Base-by-base conservation (phyloP, 2,329 filamentous ascomycete genomes). In the Rachicladosporium sp. region DNA sequence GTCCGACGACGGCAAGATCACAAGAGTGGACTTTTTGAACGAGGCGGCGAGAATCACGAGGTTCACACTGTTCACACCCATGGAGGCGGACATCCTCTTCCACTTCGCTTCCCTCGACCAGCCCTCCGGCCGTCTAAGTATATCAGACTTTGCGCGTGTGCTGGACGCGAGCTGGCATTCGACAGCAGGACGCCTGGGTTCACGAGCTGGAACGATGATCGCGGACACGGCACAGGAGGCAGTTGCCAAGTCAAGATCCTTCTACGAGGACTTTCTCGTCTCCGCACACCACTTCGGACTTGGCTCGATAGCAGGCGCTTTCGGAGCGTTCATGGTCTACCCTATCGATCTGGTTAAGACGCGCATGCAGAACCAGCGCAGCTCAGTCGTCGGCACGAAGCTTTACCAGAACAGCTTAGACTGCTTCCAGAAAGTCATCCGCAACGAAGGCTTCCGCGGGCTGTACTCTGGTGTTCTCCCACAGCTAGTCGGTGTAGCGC, bases 301-400 rank as follows among this genome's bases (percentile, higher is more conserved):
- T 5, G 91, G 91, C 43, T 87, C 83, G 59, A 51, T 94, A 50
- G 91, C 91, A 6, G 91, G 91, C 64, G 91, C 91, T 7, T 98
- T 98, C 58, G 91, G 91, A 60, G 91, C 91, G 8, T 96, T 98
- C 61, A 95, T 98, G 86, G 91, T 98, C 39, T 98, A 98, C 61
- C 91, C 91, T 15, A 96, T 98, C 57, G 91, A 98, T 67, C 68
- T 98, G 45, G 91, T 98, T 61, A 98, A 98, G 76, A 98, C 91
- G 1, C 80, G 91, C 45, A 83, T 98, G 79, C 91, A 98, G 65
- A 98, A 98, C 68, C 91, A 98, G 70, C 78, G 91, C 50, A 78
- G 77, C 37, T 76, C 76, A 4, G 76, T 81, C 36, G 85, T 88
- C 1, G 91, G 91, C 42, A 81, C 94, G 62, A 71, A 82, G 45